Evolutionary conservation across 2,329 filamentous ascomycete genomes (phyloP).

Genomic region (Scedosporium aurantiacum): DNA sequence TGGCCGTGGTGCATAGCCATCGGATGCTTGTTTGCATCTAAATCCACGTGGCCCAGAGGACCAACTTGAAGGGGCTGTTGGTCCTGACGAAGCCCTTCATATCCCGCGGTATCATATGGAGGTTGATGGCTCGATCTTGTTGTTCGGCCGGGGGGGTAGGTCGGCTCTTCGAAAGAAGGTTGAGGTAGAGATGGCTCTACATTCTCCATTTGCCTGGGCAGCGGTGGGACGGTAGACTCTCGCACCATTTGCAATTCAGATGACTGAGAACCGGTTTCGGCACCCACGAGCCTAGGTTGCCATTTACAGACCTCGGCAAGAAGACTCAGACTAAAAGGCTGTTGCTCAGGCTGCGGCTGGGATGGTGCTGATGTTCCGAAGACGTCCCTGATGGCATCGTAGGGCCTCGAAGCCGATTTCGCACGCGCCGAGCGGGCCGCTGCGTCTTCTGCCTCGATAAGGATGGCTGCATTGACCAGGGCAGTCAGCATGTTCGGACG

Average conservation of each 20-base stretch:
- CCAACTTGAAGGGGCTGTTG: not conserved
- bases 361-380: conserved; percentile 17
- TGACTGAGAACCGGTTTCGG: no score
- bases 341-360: conserved; percentile 21
- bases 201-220: not conserved
- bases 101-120: not conserved
- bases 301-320: conserved; percentile 3
- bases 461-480: conserved; percentile 5
- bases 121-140: not conserved
- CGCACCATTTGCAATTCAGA: not conserved
- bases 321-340: conserved; percentile 8
- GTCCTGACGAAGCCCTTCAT: not conserved
- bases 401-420: conserved; percentile 10
- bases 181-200: not conserved
- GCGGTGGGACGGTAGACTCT: not conserved
- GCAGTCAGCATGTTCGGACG: not conserved
- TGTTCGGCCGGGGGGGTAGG: not conserved
- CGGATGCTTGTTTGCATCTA: not conserved
- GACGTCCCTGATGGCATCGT: conserved; percentile 26
- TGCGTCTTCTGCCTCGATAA: conserved; percentile 6
- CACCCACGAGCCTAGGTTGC: not conserved
- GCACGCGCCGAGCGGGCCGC: not conserved
- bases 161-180: not conserved
- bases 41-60: not conserved
- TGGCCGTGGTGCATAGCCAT: not conserved